phyloP scores from a whole-genome alignment of 2,329 filamentous ascomycete genomes.

The Ophiostoma ulmi region DNA sequence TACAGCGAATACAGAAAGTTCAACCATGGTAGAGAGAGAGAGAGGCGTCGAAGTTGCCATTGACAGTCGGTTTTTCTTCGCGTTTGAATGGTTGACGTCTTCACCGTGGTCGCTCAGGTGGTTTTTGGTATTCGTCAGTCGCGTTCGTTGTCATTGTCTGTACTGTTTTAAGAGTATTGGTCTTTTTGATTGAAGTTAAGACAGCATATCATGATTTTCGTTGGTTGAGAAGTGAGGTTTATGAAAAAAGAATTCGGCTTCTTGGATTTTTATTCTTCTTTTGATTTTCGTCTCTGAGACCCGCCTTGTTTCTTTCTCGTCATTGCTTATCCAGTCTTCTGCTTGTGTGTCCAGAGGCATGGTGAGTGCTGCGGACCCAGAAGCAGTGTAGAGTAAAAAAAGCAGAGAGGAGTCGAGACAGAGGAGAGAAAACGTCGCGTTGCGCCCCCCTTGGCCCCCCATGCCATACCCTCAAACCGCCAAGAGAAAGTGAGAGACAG shows the following conservation, averaged over 20 bases:
- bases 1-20: not conserved
- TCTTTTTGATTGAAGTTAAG: not conserved
- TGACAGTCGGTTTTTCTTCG: not conserved
- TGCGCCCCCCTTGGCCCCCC: not conserved
- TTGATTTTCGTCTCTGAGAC: not conserved
- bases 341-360: not conserved
- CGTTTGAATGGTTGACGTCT: not conserved
- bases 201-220: not conserved
- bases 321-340: slow-evolving; percentile 14
- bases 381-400: not conserved
- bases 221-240: not conserved
- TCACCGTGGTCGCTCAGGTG: not conserved
- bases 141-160: not conserved
- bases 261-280: slow-evolving; percentile 18
- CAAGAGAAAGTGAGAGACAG: not conserved
- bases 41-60: not conserved
- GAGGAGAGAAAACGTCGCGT: slow-evolving; percentile 9
- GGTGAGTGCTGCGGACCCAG: not conserved
- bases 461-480: not conserved
- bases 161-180: not conserved
- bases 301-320: slow-evolving; percentile 15
- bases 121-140: not conserved
- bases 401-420: slow-evolving; percentile 2
- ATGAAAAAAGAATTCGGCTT: not conserved
- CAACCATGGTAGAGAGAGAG: slow-evolving; percentile 1